These are phyloP conservation scores for Spatholobus suberectus DNA, from an alignment of 306 rosid genomes.

Conservation along the genomic window DNA sequence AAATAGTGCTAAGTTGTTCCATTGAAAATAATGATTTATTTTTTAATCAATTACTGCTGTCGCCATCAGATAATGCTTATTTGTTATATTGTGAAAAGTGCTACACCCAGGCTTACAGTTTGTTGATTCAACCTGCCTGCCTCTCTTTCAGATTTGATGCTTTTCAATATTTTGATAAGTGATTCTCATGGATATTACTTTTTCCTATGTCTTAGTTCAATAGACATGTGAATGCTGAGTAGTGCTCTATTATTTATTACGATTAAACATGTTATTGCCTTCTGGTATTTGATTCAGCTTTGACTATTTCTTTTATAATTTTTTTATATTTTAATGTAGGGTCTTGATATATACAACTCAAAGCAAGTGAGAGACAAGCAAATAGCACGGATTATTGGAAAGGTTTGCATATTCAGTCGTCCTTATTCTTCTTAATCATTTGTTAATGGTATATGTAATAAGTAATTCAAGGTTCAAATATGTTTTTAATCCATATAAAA, in stretches of 20 bases:
- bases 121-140: conserved; percentile 1
- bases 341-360: conserved; percentile 79
- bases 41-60: background rate
- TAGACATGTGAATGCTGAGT: background rate
- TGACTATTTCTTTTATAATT: background rate
- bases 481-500: too few relatives aligned
- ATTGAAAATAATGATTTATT: background rate
- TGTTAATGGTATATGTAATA: background rate
- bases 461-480: too few relatives aligned
- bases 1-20: background rate
- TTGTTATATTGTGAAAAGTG: background rate
- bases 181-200: conserved; percentile 1
- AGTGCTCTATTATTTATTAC: background rate
- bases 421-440: conserved; percentile 28
- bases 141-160: background rate
- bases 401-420: conserved; percentile 55
- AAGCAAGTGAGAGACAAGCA: conserved; percentile 93
- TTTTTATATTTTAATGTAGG: conserved; percentile 52
- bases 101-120: background rate
- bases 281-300: conserved; percentile 2
- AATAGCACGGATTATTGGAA: conserved; percentile 83
- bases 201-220: background rate
- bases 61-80: background rate
- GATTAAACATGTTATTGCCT: background rate
- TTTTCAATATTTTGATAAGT: conserved; percentile 19